Conservation (phyloP, 345 rosid species). For the Populus ilicifolia region DNA sequence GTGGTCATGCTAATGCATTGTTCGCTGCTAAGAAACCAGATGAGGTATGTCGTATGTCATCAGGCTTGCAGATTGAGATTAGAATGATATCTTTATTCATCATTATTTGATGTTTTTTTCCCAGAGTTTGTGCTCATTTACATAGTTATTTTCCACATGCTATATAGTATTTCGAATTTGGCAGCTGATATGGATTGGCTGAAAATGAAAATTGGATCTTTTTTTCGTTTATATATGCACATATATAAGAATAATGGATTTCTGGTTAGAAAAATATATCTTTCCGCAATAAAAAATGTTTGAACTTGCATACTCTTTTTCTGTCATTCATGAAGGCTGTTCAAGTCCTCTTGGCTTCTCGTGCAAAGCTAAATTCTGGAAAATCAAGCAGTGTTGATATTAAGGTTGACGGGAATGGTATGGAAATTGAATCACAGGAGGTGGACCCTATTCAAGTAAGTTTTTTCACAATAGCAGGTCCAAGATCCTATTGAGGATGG, state of each 20-base stretch:
- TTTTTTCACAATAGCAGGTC: conserved; percentile 10
- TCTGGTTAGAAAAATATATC: too few species aligned
- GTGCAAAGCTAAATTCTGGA: conserved; percentile 45
- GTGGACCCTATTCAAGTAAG: conserved; percentile 75
- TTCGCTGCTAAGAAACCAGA: conserved; percentile 91
- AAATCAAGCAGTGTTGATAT: conserved; percentile 26
- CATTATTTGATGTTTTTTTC: neutral
- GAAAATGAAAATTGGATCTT: neutral
- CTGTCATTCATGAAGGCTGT: conserved; percentile 57
- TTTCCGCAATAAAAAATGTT: neutral
- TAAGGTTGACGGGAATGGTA: conserved; percentile 28
- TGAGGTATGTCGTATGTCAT: conserved; percentile 57
- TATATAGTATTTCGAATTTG: neutral
- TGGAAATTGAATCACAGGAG: conserved; percentile 28
- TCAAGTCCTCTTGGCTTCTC: conserved; percentile 59
- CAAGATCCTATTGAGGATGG: too few species aligned
- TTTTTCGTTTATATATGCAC: neutral
- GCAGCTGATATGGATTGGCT: neutral
- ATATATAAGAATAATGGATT: neutral
- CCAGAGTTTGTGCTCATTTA: neutral
- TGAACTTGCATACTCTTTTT: neutral
- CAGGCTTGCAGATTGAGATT: neutral
- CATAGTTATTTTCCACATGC: neutral
- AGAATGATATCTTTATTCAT: neutral
- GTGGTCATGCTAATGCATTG: conserved; percentile 71